Evolutionary conservation across 306 rosid genomes (phyloP).

Genomic region (Herpetospermum pedunculosum): DNA sequence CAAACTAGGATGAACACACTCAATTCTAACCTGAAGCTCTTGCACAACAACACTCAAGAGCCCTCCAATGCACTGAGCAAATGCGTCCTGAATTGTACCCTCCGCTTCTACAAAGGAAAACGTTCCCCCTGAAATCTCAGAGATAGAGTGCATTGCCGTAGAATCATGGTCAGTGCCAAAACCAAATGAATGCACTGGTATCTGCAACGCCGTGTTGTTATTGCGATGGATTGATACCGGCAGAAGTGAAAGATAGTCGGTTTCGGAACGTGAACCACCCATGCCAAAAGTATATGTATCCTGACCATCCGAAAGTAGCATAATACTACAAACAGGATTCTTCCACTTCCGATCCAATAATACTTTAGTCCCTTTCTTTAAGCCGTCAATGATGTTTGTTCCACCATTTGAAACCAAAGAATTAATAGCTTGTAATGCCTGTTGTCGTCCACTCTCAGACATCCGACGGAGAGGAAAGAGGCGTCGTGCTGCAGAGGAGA

Average conservation of each 20-base stretch:
- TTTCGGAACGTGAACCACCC: background rate
- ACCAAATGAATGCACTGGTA: constrained; percentile 14
- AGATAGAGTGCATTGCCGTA: constrained; percentile 11
- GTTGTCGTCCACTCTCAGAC: constrained; percentile 11
- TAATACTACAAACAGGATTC: constrained; percentile 12
- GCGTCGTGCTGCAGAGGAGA: constrained; percentile 15
- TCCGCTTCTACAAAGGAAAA: constrained; percentile 15
- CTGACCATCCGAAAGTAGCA: constrained; percentile 14
- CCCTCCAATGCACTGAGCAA: constrained; percentile 17
- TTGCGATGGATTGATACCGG: constrained; percentile 6
- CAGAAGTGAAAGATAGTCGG: constrained; percentile 1
- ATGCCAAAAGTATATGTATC: constrained; percentile 8
- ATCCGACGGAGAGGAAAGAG: constrained; percentile 12
- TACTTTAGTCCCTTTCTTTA: constrained; percentile 12
- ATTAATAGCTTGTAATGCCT: constrained; percentile 16
- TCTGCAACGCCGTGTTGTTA: background rate
- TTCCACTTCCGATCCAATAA: constrained; percentile 7
- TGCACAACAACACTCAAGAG: constrained; percentile 12
- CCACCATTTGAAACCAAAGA: constrained; percentile 13
- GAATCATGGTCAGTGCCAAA: constrained; percentile 15
- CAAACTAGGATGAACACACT: constrained; percentile 13
- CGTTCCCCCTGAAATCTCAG: constrained; percentile 15
- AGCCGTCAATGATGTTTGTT: constrained; percentile 10
- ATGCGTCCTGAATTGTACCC: constrained; percentile 8
- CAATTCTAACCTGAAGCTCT: constrained; percentile 5